Conservation (phyloP, 305 asterid species). For the Fraxinus dipetala region DNA sequence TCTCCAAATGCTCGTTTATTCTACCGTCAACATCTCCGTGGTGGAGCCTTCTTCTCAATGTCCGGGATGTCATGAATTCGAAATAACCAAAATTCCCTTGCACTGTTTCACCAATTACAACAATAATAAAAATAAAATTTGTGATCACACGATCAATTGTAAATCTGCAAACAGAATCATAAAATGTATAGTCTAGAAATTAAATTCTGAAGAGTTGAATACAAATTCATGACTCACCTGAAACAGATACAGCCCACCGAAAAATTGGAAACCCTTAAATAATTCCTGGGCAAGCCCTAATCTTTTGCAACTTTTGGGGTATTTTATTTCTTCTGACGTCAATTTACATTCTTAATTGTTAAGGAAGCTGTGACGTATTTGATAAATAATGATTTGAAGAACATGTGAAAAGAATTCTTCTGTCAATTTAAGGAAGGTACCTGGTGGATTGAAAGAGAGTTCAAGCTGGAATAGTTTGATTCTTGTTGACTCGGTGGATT, state of each 20-base stretch:
- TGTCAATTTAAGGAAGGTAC: background rate
- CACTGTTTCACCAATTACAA: background rate
- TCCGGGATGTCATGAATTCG: constrained; percentile 53
- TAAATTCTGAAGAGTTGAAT: background rate
- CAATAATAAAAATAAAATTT: background rate
- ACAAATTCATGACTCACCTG: background rate
- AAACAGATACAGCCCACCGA: background rate
- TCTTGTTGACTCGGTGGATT: background rate
- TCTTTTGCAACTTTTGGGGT: background rate
- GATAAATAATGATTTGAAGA: background rate
- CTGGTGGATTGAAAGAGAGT: background rate
- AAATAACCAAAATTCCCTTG: background rate
- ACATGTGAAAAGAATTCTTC: background rate
- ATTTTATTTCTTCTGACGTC: background rate
- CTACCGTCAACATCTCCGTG: constrained; percentile 79
- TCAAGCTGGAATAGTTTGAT: background rate
- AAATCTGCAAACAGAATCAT: background rate
- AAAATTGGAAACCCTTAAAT: background rate
- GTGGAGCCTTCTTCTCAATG: constrained; percentile 78
- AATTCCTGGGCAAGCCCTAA: background rate
- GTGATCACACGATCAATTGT: background rate
- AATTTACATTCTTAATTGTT: background rate
- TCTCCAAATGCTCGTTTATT: constrained; percentile 55
- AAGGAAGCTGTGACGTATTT: background rate
- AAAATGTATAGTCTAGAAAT: background rate